Evolutionary conservation across 2,329 filamentous ascomycete genomes (phyloP).

Genomic region (Microcera coccophila): DNA sequence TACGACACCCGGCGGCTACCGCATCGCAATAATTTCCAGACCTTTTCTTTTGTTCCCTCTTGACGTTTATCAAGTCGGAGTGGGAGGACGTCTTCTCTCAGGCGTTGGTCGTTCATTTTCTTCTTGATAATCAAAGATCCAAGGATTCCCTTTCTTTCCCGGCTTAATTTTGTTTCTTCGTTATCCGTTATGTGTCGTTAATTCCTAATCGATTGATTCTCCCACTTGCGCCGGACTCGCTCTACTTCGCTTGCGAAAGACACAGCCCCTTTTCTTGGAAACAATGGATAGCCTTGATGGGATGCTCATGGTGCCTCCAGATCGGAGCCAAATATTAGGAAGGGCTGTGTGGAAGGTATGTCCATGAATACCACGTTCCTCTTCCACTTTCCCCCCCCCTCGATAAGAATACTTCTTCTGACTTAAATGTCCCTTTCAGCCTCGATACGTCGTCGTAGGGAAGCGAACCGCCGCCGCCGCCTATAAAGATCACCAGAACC

Average conservation of each 20-base stretch:
- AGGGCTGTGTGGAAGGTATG: conserved; percentile 51
- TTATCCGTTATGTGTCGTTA: not conserved
- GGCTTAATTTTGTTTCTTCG: not conserved
- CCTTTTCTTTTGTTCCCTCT: not conserved
- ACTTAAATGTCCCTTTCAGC: conserved; percentile 36
- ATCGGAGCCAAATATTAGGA: conserved; percentile 48
- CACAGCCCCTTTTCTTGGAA: conserved; percentile 1
- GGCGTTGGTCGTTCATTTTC: not conserved
- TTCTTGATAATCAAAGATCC: not conserved
- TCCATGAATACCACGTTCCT: no score
- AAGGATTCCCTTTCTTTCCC: not conserved
- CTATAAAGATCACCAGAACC: conserved; percentile 34
- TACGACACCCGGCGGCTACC: not conserved
- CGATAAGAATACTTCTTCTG: conserved; percentile 4
- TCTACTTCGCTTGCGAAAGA: not conserved
- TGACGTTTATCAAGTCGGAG: not conserved
- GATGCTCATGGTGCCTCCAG: conserved; percentile 47
- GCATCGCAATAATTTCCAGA: not conserved
- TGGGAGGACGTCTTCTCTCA: not conserved
- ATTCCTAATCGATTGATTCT: conserved; percentile 2
- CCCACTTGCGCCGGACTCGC: not conserved
- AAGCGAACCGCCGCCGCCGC: conserved; percentile 29
- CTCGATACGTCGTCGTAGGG: conserved; percentile 58
- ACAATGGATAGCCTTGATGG: conserved; percentile 43
- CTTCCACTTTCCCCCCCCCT: no score